These are phyloP conservation scores for Asterella californica DNA, from an alignment of 225 moss, liverwort and hornwort genomes.

Conservation along the genomic window DNA sequence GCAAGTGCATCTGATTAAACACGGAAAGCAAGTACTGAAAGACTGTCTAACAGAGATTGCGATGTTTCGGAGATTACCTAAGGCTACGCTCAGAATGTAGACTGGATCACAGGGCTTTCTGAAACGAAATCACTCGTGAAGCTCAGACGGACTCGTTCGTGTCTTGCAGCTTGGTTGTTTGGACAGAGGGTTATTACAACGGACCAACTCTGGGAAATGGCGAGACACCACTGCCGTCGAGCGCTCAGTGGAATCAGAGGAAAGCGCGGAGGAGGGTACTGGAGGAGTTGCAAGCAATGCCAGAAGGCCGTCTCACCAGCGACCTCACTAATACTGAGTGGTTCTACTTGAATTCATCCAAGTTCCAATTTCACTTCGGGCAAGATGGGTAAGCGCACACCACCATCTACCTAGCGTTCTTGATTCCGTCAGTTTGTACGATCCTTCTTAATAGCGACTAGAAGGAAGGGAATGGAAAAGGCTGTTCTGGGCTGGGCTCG, in stretches of 20 bases:
- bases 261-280: slow-evolving; percentile 13
- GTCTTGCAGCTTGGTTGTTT: slow-evolving; percentile 14
- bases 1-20: too few species aligned
- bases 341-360: slow-evolving; percentile 20
- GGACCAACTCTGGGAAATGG: slow-evolving; percentile 3
- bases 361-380: slow-evolving; percentile 19
- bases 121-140: too few species aligned
- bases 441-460: not conserved
- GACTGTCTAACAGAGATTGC: too few species aligned
- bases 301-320: not conserved
- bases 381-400: slow-evolving; percentile 21
- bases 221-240: slow-evolving; percentile 14
- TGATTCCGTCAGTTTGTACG: too few species aligned
- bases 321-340: slow-evolving; percentile 24
- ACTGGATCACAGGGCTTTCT: too few species aligned
- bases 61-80: too few species aligned
- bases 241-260: slow-evolving; percentile 19
- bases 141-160: not conserved
- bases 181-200: slow-evolving; percentile 25
- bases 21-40: too few species aligned
- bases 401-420: not conserved
- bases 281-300: slow-evolving; percentile 20
- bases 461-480: not conserved
- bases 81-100: too few species aligned
- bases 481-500: not conserved